phyloP scores from a whole-genome alignment of 345 rosid genomes.

The Syzygium oleosum region DNA sequence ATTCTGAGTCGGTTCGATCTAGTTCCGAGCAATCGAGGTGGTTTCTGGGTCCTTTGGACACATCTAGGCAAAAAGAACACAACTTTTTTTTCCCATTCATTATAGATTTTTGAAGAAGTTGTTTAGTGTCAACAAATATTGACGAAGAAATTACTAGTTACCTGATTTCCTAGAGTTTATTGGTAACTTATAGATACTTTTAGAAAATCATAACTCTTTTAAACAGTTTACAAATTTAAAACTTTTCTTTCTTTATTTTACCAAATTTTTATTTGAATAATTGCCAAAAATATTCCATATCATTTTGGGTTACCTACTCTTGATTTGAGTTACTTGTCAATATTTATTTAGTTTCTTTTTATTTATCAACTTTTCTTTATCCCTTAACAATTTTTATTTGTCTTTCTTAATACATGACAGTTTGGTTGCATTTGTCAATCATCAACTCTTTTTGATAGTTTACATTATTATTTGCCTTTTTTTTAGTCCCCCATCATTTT shows the following conservation, averaged over 20 bases:
- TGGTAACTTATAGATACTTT: background rate
- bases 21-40: no score
- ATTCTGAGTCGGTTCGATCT: no score
- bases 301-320: background rate
- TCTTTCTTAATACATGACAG: background rate
- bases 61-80: background rate
- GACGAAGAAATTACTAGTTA: background rate
- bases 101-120: background rate
- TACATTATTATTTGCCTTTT: background rate
- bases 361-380: background rate
- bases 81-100: rapidly evolving
- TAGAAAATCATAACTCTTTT: background rate
- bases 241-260: background rate
- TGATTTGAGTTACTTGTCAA: background rate
- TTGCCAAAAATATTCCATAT: no score
- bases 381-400: background rate
- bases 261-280: background rate
- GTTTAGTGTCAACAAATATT: background rate
- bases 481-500: background rate
- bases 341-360: background rate
- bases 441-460: background rate
- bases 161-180: background rate
- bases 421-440: background rate
- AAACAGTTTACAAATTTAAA: background rate
- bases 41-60: no score